These are phyloP conservation scores for Phytophthora pistaciae DNA, from an alignment of 352 stramenopile genomes.

Conservation along the genomic window DNA sequence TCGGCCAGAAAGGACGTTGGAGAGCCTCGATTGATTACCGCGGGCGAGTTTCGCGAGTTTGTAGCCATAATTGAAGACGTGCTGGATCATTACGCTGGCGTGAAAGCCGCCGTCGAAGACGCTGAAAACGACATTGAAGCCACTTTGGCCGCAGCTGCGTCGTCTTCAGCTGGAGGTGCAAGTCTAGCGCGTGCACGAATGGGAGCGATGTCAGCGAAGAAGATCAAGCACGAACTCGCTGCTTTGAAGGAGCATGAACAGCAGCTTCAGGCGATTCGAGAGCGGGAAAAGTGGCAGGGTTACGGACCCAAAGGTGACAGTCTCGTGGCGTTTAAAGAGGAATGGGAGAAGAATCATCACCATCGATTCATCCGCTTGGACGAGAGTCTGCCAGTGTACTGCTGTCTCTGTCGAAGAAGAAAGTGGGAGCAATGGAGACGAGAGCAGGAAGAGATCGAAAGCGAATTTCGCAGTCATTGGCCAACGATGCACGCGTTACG, in stretches of 20 bases:
- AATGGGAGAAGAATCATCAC: constrained; percentile 79
- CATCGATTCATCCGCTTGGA: constrained; percentile 64
- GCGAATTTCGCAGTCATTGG: constrained; percentile 49
- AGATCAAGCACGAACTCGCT: constrained; percentile 60
- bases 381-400: constrained; percentile 46
- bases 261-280: constrained; percentile 37
- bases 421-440: constrained; percentile 67
- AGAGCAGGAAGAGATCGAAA: constrained; percentile 60
- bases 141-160: constrained; percentile 33
- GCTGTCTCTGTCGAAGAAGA: constrained; percentile 67
- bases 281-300: constrained; percentile 23
- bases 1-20: constrained; percentile 21
- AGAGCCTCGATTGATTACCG: constrained; percentile 27
- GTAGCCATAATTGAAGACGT: constrained; percentile 67
- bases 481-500: constrained; percentile 37
- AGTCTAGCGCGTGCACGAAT: constrained; percentile 52
- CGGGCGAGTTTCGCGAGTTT: constrained; percentile 62
- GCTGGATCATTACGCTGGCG: constrained; percentile 48
- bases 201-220: constrained; percentile 66
- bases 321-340: constrained; percentile 48
- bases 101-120: constrained; percentile 60
- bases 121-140: constrained; percentile 70
- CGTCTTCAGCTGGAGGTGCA: constrained; percentile 15
- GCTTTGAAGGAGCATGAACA: constrained; percentile 49
- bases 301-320: constrained; percentile 29